Conservation (phyloP, 2,329 filamentous ascomycete genomes). For the Diaporthe caulivora region DNA sequence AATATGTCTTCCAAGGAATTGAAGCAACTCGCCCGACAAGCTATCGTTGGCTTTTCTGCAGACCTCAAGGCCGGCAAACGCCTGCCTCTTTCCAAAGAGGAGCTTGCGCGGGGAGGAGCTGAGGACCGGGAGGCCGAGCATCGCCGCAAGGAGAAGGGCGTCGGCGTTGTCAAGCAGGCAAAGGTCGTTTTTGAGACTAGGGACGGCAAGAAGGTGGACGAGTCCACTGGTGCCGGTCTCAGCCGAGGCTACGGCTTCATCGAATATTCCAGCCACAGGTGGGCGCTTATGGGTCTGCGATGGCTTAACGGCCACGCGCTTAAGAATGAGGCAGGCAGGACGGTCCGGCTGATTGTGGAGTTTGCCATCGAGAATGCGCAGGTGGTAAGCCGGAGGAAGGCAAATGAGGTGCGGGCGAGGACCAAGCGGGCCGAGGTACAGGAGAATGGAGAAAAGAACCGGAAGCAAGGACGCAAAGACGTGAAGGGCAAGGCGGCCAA, state of each 20-base stretch:
- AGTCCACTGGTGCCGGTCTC: slow-evolving; percentile 81
- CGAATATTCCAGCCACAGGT: slow-evolving; percentile 93
- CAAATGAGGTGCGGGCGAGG: slow-evolving; percentile 64
- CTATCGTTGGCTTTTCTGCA: slow-evolving; percentile 92
- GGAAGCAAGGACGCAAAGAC: slow-evolving; percentile 47
- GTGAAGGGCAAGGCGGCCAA: slow-evolving; percentile 39
- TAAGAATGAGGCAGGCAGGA: slow-evolving; percentile 76
- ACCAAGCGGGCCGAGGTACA: slow-evolving; percentile 32
- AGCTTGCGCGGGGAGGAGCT: slow-evolving; percentile 82
- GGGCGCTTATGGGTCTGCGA: slow-evolving; percentile 92
- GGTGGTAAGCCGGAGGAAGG: slow-evolving; percentile 84
- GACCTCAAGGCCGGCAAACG: slow-evolving; percentile 86
- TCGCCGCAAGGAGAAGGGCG: slow-evolving; percentile 83
- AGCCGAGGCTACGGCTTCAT: slow-evolving; percentile 97
- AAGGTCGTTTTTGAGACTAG: slow-evolving; percentile 94
- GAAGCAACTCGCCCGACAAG: slow-evolving; percentile 90
- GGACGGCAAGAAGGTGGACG: slow-evolving; percentile 85
- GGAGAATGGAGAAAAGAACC: slow-evolving; percentile 33
- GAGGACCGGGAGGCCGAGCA: slow-evolving; percentile 86
- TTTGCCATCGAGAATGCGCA: slow-evolving; percentile 99
- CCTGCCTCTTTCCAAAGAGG: slow-evolving; percentile 87
- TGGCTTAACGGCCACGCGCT: slow-evolving; percentile 87
- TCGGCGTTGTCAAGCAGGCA: slow-evolving; percentile 89
- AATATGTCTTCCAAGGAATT: slow-evolving; percentile 87
- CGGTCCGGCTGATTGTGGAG: slow-evolving; percentile 91